phyloP scores from a whole-genome alignment of 306 rosid species.

The barrel medic (Medicago truncatula) region DNA sequence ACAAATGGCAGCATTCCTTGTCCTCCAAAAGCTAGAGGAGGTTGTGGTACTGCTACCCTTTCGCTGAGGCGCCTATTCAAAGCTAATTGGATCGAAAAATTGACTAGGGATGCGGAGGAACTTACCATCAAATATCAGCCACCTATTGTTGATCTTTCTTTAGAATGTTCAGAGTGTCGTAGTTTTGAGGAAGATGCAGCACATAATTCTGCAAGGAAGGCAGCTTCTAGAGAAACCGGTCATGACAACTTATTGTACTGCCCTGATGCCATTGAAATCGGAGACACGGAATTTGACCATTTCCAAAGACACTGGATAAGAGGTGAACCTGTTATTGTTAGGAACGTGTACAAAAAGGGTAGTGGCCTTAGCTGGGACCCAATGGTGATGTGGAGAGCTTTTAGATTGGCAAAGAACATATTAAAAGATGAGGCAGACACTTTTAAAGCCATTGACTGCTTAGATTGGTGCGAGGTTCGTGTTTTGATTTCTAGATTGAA shows the following conservation, averaged over 20 bases:
- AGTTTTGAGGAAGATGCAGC: slow-evolving; percentile 37
- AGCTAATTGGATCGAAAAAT: slow-evolving; percentile 60
- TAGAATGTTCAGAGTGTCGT: slow-evolving; percentile 51
- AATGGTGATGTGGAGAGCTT: slow-evolving; percentile 82
- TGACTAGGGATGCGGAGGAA: slow-evolving; percentile 50
- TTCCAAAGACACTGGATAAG: slow-evolving; percentile 69
- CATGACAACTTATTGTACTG: slow-evolving; percentile 62
- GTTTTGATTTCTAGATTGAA: slow-evolving; percentile 31
- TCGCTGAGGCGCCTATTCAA: slow-evolving; percentile 54
- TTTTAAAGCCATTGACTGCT: slow-evolving; percentile 64
- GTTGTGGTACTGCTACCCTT: slow-evolving; percentile 58
- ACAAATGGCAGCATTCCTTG: slow-evolving; percentile 60
- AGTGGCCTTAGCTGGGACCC: slow-evolving; percentile 80
- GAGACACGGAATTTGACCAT: slow-evolving; percentile 54
- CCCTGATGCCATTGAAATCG: slow-evolving; percentile 55
- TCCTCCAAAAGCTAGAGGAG: slow-evolving; percentile 64
- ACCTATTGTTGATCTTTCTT: slow-evolving; percentile 50
- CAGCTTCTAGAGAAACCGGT: slow-evolving; percentile 57
- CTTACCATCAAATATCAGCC: slow-evolving; percentile 55
- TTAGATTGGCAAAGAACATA: slow-evolving; percentile 50
- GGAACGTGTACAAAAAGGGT: slow-evolving; percentile 57
- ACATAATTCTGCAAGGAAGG: slow-evolving; percentile 52
- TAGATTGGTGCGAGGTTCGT: slow-evolving; percentile 61
- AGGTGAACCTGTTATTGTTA: slow-evolving; percentile 69
- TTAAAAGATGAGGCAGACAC: slow-evolving; percentile 54